Evolutionary conservation across 441 rosid species (phyloP).

Genomic region (Gossypium trilobum): DNA sequence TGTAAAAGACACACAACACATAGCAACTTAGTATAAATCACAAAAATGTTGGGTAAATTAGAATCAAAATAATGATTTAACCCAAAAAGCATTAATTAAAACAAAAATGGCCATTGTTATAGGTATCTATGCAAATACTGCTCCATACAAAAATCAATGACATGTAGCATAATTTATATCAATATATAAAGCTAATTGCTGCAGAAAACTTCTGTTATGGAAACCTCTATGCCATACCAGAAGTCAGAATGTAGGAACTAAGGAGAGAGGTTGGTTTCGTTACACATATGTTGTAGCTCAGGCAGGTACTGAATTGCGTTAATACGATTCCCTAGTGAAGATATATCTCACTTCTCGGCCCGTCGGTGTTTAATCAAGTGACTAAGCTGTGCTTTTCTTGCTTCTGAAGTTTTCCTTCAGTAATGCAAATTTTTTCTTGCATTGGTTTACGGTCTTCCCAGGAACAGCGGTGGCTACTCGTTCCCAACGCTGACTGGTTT

Average conservation of each 20-base stretch:
- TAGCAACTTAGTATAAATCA: background rate
- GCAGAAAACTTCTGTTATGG: background rate
- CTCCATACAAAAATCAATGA: background rate
- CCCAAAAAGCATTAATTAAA: background rate
- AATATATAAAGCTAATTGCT: background rate
- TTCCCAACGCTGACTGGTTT: constrained; percentile 86
- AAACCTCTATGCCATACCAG: background rate
- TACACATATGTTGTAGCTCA: background rate
- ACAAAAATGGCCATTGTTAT: background rate
- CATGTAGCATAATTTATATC: background rate
- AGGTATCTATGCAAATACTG: background rate
- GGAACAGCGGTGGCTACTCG: constrained; percentile 90
- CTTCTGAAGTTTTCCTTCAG: constrained; percentile 73
- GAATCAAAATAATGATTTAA: background rate
- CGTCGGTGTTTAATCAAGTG: background rate
- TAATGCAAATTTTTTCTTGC: constrained; percentile 78
- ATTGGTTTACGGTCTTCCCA: constrained; percentile 75
- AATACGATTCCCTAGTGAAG: background rate
- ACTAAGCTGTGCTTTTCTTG: constrained; percentile 55
- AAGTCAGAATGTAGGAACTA: background rate
- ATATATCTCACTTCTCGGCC: background rate
- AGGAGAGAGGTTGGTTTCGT: background rate
- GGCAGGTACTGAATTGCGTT: background rate
- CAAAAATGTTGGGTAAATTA: background rate
- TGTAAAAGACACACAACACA: background rate